These are phyloP conservation scores for Sporothrix globosa DNA, from an alignment of 2,329 filamentous ascomycete species.

Conservation along the genomic window DNA sequence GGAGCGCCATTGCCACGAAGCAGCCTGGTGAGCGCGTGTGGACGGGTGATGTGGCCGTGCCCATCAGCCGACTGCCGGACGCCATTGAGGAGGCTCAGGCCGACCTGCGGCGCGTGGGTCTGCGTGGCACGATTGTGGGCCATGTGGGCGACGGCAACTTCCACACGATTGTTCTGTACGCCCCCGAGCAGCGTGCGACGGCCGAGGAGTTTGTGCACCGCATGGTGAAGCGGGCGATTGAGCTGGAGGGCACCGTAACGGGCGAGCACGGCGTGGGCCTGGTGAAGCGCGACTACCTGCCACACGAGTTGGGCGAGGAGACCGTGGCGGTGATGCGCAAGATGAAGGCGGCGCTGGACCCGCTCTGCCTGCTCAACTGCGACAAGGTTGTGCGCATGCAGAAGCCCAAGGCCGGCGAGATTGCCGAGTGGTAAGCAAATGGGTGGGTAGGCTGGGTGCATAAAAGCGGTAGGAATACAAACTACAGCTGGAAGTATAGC, in stretches of 20 bases:
- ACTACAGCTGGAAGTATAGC: no score
- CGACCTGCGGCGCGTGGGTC: slow-evolving; percentile 69
- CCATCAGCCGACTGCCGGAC: slow-evolving; percentile 71
- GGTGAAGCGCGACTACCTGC: slow-evolving; percentile 81
- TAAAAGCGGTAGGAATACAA: not conserved
- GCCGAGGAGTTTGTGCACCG: slow-evolving; percentile 74
- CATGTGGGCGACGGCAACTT: slow-evolving; percentile 74
- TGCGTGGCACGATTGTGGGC: slow-evolving; percentile 71
- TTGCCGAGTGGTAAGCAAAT: slow-evolving; percentile 48
- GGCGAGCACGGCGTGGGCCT: slow-evolving; percentile 84
- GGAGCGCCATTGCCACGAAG: slow-evolving; percentile 73
- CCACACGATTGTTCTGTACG: slow-evolving; percentile 63
- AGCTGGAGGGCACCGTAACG: slow-evolving; percentile 83
- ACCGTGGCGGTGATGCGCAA: slow-evolving; percentile 84
- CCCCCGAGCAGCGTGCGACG: slow-evolving; percentile 65
- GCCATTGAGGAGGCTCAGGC: slow-evolving; percentile 78
- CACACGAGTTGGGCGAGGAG: slow-evolving; percentile 72
- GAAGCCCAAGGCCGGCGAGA: slow-evolving; percentile 54
- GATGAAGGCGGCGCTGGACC: slow-evolving; percentile 82
- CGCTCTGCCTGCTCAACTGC: slow-evolving; percentile 69
- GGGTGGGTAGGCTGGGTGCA: not conserved
- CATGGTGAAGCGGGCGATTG: slow-evolving; percentile 84
- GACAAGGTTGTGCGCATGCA: slow-evolving; percentile 70
- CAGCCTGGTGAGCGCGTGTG: slow-evolving; percentile 72
- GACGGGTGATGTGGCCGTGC: slow-evolving; percentile 86